Conservation (phyloP, 2,329 filamentous ascomycete genomes). For the Xylaria arbuscula region DNA sequence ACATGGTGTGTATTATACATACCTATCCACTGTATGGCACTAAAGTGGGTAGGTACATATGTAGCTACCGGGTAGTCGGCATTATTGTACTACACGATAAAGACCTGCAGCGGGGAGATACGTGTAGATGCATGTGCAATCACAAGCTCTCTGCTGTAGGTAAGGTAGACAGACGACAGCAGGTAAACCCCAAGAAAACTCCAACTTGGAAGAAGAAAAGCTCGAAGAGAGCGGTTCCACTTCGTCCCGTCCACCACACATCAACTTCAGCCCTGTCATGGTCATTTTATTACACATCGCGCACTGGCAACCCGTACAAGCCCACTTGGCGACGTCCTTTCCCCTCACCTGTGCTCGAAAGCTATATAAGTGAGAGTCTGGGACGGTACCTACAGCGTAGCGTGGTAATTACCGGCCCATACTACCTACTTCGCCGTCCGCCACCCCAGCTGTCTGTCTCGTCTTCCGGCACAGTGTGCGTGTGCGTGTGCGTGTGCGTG, state of each 20-base stretch:
- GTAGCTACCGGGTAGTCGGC: too few species aligned
- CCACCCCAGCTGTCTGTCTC: background rate
- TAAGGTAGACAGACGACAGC: background rate
- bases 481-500: background rate
- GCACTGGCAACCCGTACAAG: constrained; percentile 4
- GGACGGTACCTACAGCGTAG: background rate
- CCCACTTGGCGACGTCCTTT: constrained; percentile 17
- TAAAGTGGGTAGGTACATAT: too few species aligned
- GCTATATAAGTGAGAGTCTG: background rate
- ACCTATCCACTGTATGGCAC: too few species aligned
- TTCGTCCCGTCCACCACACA: constrained; percentile 25
- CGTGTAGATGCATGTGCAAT: too few species aligned
- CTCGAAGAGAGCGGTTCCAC: constrained; percentile 25
- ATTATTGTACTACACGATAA: too few species aligned
- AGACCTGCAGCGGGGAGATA: too few species aligned
- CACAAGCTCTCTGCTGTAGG: too few species aligned
- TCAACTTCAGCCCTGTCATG: constrained; percentile 22
- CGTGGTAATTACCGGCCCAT: background rate
- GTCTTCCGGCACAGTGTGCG: constrained; percentile 23
- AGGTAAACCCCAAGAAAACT: constrained; percentile 20
- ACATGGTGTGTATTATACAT: background rate
- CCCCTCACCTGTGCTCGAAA: constrained; percentile 8
- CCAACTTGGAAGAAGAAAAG: constrained; percentile 18
- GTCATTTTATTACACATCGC: constrained; percentile 17
- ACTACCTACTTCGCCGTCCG: background rate